Conservation (phyloP, 768 basidiomycete genomes). For the Xerocomellus chrysenteron region DNA sequence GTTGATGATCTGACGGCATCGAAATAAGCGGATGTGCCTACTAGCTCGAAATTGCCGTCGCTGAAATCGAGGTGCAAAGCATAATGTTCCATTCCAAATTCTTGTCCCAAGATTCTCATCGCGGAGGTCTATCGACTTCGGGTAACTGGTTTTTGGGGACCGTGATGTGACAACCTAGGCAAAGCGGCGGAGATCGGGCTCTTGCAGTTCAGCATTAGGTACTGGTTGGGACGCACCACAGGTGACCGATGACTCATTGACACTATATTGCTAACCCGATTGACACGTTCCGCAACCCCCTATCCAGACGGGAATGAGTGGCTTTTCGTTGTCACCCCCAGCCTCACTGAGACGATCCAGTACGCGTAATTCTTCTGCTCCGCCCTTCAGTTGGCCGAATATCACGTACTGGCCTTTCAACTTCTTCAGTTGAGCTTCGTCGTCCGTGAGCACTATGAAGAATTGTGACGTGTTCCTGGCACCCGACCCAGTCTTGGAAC, state of each 20-base stretch:
- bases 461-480: constrained; percentile 48
- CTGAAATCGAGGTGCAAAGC: background rate
- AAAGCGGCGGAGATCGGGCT: background rate
- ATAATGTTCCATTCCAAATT: background rate
- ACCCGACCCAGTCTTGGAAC: constrained; percentile 43
- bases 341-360: constrained; percentile 35
- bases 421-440: constrained; percentile 42
- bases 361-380: constrained; percentile 32
- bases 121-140: background rate
- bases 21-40: background rate
- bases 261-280: background rate
- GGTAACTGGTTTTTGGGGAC: background rate
- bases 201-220: background rate
- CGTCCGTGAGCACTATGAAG: constrained; percentile 47
- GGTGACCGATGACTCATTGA: background rate
- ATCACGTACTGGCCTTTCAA: constrained; percentile 50
- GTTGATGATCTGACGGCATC: background rate
- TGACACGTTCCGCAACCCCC: constrained; percentile 36
- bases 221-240: background rate
- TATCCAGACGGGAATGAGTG: constrained; percentile 42
- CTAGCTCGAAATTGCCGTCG: background rate
- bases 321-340: constrained; percentile 36
- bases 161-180: constrained; percentile 3
- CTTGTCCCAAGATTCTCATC: background rate
- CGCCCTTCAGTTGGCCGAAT: constrained; percentile 40